Conservation (phyloP, 2,329 filamentous ascomycete species). For the Diaporthe ilicicola region DNA sequence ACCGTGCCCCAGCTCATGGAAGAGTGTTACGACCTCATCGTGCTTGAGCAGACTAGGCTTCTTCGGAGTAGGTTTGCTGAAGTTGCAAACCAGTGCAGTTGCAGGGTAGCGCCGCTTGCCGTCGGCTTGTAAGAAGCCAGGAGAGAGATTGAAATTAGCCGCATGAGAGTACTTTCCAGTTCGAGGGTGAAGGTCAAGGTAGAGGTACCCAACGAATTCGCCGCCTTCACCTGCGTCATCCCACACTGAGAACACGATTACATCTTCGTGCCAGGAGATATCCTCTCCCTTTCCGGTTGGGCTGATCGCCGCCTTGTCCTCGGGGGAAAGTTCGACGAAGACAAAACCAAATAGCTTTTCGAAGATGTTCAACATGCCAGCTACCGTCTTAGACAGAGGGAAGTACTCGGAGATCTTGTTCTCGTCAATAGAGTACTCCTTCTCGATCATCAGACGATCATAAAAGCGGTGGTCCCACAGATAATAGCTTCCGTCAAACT, state of each 20-base stretch:
- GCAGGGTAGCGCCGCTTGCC: conserved; percentile 77
- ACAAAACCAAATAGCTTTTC: conserved; percentile 82
- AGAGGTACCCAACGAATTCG: conserved; percentile 82
- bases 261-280: conserved; percentile 83
- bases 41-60: conserved; percentile 85
- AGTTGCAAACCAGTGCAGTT: conserved; percentile 85
- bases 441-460: conserved; percentile 80
- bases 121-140: conserved; percentile 72
- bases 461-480: conserved; percentile 87
- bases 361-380: conserved; percentile 84
- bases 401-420: conserved; percentile 86
- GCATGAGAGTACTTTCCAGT: conserved; percentile 87
- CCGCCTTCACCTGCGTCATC: conserved; percentile 76
- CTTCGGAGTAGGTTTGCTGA: conserved; percentile 79
- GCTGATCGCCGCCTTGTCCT: conserved; percentile 71
- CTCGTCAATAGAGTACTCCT: conserved; percentile 82
- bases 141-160: conserved; percentile 84
- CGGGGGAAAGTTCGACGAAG: conserved; percentile 76
- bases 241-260: conserved; percentile 86
- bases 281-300: conserved; percentile 74
- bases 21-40: conserved; percentile 82
- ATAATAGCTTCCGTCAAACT: conserved; percentile 76
- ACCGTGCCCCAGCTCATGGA: conserved; percentile 79
- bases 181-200: conserved; percentile 82
- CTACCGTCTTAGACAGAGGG: conserved; percentile 76